Base-by-base conservation (phyloP, 805 yeast genomes). In the Candida pseudoglaebosa region DNA sequence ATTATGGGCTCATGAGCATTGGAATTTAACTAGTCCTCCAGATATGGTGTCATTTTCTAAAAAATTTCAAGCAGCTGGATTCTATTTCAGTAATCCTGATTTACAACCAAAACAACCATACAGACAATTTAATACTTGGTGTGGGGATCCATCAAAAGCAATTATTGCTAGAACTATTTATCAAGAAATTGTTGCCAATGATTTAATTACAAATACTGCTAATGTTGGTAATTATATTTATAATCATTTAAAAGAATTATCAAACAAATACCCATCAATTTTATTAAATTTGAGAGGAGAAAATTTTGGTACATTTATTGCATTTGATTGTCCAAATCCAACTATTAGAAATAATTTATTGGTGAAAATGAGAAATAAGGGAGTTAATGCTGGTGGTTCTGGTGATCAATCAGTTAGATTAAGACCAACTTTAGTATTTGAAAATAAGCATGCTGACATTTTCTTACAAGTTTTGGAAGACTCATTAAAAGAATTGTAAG, bases 51-150 rank as follows among this genome's bases (percentile, higher is more conserved):
- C 86, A 1, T 81, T 81, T 56, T 78, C 84, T 38, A 81, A 81
- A 62, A 81, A 81, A 57, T 78, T 80, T 70, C 87, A 81, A 61
- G 76, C 82, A 37, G 86, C 86, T 3, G 87, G 87, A 31, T 81
- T 78, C 64, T 81, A 71, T 64, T 81, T 76, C 70, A 70, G 70
- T 44, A 79, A 80, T 59, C 73, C 74, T 10, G 68, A 68, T 13
- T 70, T 80, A 53, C 73, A 76, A 45, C 84, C 85, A 35, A 71
- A 71, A 47, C 69, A 69, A 49, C 74, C 85, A 18, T 81, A 75
- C 62, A 72, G 86, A 63, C 86, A 80, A 55, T 81, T 81, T 67
- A 81, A 81, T 71, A 81, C 87, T 43, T 81, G 87, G 87, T 80
- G 85, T 59, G 87, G 86, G 49, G 86, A 81, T 57, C 84, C 86